phyloP scores from a whole-genome alignment of 441 rosid genomes.

The Bocquillonia castaneifolia region DNA sequence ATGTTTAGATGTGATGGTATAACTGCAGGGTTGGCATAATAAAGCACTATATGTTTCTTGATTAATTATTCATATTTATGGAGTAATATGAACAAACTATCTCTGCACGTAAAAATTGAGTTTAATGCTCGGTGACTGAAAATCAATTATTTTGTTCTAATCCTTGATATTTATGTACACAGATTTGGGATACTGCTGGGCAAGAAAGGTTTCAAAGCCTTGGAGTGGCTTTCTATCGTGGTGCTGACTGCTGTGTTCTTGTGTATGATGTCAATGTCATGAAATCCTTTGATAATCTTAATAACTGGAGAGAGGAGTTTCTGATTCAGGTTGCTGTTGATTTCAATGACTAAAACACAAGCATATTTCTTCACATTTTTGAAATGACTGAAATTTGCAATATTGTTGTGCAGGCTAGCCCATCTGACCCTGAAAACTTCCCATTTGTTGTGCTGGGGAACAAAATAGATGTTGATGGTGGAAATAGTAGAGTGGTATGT shows the following conservation, averaged over 20 bases:
- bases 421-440: constrained; percentile 81
- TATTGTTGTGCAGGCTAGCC: constrained; percentile 61
- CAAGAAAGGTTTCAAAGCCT: constrained; percentile 39
- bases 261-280: constrained; percentile 80
- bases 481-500: constrained; percentile 67
- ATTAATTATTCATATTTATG: not conserved
- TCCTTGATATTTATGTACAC: not conserved
- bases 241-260: constrained; percentile 42
- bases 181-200: constrained; percentile 91
- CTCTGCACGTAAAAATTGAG: not conserved
- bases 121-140: not conserved
- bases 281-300: constrained; percentile 82
- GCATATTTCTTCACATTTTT: not conserved
- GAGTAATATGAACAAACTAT: not conserved
- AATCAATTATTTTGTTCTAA: not conserved
- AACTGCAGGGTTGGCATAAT: not conserved
- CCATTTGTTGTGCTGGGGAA: constrained; percentile 85
- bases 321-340: constrained; percentile 54
- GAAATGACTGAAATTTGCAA: constrained; percentile 7
- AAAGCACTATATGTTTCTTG: not conserved
- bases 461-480: constrained; percentile 68
- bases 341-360: not conserved
- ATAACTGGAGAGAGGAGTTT: constrained; percentile 85
- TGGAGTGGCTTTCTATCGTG: constrained; percentile 72
- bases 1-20: not conserved